Evolutionary conservation across 768 basidiomycete genomes (phyloP).

Genomic region (Terana coerulea): DNA sequence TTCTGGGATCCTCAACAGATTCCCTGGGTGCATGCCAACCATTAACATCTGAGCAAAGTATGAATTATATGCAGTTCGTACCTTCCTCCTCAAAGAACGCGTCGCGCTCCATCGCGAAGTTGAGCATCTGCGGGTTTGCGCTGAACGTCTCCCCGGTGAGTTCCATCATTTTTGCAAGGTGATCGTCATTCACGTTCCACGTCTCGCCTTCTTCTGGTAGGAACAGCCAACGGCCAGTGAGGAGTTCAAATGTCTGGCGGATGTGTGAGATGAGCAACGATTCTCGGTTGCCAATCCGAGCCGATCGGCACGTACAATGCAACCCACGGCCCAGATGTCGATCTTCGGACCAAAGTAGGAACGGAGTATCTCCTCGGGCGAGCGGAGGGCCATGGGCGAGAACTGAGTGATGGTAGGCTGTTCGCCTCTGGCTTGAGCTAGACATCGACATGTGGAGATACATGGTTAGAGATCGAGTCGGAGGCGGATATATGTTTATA

Average conservation of each 20-base stretch:
- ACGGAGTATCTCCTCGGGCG: conserved; percentile 26
- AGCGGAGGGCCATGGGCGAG: conserved; percentile 21
- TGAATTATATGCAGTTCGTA: neutral
- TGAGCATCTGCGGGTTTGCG: conserved; percentile 13
- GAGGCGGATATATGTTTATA: neutral
- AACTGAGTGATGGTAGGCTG: conserved; percentile 18
- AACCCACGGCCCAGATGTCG: conserved; percentile 31
- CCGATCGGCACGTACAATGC: conserved; percentile 17
- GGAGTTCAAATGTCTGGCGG: conserved; percentile 24
- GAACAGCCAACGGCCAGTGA: conserved; percentile 23
- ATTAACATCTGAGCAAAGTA: neutral
- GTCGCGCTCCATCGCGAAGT: neutral
- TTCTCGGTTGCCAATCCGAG: neutral
- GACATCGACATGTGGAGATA: neutral
- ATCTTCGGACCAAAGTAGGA: conserved; percentile 19
- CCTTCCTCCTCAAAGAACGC: conserved; percentile 13
- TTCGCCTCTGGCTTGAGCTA: conserved; percentile 20
- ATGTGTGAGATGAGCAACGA: neutral
- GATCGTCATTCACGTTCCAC: conserved; percentile 23
- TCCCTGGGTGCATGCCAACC: neutral
- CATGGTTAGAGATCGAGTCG: neutral
- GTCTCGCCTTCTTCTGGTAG: conserved; percentile 16
- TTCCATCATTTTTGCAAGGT: conserved; percentile 29
- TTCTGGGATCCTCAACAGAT: neutral
- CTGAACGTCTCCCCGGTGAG: conserved; percentile 25